Conservation (phyloP, 208 protist genomes). For the Giardia duodenalis region DNA sequence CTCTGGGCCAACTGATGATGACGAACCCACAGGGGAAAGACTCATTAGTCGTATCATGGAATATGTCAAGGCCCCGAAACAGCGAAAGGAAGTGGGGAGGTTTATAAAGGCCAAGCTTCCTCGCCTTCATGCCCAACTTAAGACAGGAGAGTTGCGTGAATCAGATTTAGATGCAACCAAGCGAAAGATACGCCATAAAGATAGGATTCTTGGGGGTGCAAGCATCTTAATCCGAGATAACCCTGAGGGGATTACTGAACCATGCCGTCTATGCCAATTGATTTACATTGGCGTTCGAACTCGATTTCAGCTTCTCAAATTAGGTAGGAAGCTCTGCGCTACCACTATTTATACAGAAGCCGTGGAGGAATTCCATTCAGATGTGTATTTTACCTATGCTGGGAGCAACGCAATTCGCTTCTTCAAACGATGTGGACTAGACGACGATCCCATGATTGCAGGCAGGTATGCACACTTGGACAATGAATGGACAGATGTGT, state of each 20-base stretch:
- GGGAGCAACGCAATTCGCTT: background rate
- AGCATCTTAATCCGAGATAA: background rate
- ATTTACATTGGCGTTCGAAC: background rate
- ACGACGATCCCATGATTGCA: background rate
- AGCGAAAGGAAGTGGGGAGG: background rate
- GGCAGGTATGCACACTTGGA: background rate
- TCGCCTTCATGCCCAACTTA: background rate
- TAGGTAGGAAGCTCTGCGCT: background rate
- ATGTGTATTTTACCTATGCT: background rate
- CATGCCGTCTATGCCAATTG: background rate
- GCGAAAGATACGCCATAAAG: background rate
- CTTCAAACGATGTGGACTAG: background rate
- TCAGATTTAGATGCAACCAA: background rate
- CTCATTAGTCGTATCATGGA: background rate
- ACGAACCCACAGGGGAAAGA: background rate
- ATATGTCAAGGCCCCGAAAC: background rate
- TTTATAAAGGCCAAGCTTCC: background rate
- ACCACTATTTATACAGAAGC: background rate
- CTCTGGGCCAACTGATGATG: background rate
- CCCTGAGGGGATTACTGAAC: background rate
- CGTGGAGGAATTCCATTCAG: background rate
- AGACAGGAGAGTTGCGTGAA: background rate
- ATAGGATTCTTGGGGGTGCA: background rate
- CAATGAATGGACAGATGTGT: conserved; percentile 20
- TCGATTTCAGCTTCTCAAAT: background rate